Conservation (phyloP, 2,329 filamentous ascomycete genomes). For the Trichoderma sp. region DNA sequence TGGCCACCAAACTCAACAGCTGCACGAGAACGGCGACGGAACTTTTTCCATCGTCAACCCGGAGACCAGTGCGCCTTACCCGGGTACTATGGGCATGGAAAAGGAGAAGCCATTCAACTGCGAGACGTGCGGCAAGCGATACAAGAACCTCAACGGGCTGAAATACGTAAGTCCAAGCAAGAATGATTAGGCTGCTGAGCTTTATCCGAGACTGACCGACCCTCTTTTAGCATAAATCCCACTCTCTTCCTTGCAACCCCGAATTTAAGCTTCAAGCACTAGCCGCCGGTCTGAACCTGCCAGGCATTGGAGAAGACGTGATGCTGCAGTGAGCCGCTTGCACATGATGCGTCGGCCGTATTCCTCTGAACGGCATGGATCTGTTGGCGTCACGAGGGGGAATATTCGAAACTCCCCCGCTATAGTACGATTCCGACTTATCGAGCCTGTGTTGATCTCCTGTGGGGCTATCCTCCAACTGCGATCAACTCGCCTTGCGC, state of each 20-base stretch:
- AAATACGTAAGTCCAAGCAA: conserved; percentile 72
- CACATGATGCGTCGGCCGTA: conserved; percentile 2
- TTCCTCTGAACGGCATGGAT: conserved; percentile 10
- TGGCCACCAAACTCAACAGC: conserved; percentile 93
- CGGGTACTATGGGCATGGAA: conserved; percentile 98
- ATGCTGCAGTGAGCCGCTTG: conserved; percentile 41
- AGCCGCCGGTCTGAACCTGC: conserved; percentile 50
- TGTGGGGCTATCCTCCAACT: not conserved
- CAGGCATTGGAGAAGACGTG: conserved; percentile 52
- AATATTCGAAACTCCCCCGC: not conserved
- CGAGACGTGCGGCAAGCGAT: conserved; percentile 94
- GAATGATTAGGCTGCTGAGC: not conserved
- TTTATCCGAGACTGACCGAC: conserved; percentile 40
- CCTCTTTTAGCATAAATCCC: conserved; percentile 65
- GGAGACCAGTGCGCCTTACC: conserved; percentile 90
- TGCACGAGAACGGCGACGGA: conserved; percentile 95
- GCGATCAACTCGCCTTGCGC: not conserved
- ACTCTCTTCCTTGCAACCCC: conserved; percentile 88
- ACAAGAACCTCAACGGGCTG: conserved; percentile 97
- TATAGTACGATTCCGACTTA: conserved; percentile 3
- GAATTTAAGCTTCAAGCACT: conserved; percentile 62
- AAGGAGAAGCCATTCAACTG: conserved; percentile 99
- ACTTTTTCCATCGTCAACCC: conserved; percentile 99
- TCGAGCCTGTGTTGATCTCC: conserved; percentile 6
- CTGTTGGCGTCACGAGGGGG: not conserved